These are phyloP conservation scores for Ruellia speciosa DNA, from an alignment of 305 asterid genomes.

Conservation along the genomic window DNA sequence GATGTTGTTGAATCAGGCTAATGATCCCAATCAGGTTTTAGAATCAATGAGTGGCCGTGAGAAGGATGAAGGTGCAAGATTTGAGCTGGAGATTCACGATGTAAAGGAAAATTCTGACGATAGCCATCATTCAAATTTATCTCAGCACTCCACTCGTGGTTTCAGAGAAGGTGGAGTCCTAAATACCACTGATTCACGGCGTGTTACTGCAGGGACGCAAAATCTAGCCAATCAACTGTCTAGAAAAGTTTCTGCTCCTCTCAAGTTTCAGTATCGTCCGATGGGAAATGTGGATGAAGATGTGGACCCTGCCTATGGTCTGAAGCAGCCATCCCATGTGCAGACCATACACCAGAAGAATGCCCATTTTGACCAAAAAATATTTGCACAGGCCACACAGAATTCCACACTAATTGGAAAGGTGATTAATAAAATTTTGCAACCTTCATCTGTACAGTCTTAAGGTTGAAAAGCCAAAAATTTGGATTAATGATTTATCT, in stretches of 20 bases:
- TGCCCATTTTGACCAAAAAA: slow-evolving; percentile 34
- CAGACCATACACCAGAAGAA: slow-evolving; percentile 39
- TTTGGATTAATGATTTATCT: slow-evolving; percentile 18
- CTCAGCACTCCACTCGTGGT: slow-evolving; percentile 46
- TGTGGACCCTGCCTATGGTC: slow-evolving; percentile 34
- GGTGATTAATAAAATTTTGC: slow-evolving; percentile 24
- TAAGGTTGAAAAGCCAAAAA: slow-evolving; percentile 10
- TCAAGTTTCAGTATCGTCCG: slow-evolving; percentile 65
- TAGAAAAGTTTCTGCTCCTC: slow-evolving; percentile 40
- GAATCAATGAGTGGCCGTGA: slow-evolving; percentile 24
- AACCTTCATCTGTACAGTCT: neutral
- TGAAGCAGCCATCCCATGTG: slow-evolving; percentile 33
- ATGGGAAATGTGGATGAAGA: slow-evolving; percentile 63
- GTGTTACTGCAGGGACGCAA: slow-evolving; percentile 40
- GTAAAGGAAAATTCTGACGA: slow-evolving; percentile 52
- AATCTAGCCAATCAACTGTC: slow-evolving; percentile 40
- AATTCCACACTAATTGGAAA: slow-evolving; percentile 26
- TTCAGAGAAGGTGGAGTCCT: slow-evolving; percentile 36
- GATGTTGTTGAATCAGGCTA: slow-evolving; percentile 26
- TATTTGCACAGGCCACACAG: slow-evolving; percentile 33
- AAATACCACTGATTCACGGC: slow-evolving; percentile 41
- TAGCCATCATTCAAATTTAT: slow-evolving; percentile 46
- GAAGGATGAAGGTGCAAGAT: slow-evolving; percentile 34
- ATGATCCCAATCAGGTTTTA: slow-evolving; percentile 30
- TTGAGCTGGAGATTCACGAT: slow-evolving; percentile 38